phyloP scores from a whole-genome alignment of 2,329 filamentous ascomycete genomes.

The Cladophialophora bantiana region DNA sequence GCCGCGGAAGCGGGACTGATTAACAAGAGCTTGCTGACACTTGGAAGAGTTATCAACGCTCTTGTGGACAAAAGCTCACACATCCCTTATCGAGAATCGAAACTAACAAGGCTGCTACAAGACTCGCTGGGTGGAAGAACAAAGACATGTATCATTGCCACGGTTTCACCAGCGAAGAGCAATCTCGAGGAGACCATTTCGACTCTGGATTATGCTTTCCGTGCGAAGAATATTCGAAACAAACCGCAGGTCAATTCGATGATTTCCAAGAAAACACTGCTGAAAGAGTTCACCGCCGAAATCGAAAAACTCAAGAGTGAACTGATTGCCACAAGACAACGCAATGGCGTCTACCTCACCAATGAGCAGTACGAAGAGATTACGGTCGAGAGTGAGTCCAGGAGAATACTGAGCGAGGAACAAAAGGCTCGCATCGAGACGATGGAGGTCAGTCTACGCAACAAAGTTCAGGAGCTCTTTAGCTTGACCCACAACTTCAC shows the following conservation, averaged over 20 bases:
- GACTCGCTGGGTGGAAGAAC: conserved; percentile 94
- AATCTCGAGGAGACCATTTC: conserved; percentile 98
- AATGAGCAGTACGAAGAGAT: conserved; percentile 90
- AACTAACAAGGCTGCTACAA: conserved; percentile 91
- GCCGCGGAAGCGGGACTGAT: conserved; percentile 95
- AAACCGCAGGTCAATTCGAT: conserved; percentile 94
- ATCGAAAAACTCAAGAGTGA: conserved; percentile 96
- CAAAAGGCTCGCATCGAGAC: conserved; percentile 91
- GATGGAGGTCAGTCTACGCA: conserved; percentile 85
- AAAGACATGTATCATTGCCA: conserved; percentile 98
- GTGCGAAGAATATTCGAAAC: conserved; percentile 97
- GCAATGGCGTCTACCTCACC: conserved; percentile 93
- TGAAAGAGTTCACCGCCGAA: conserved; percentile 87
- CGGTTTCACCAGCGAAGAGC: conserved; percentile 89
- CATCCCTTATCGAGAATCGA: conserved; percentile 93
- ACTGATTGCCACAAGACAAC: conserved; percentile 86
- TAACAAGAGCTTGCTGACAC: conserved; percentile 94
- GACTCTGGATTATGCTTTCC: conserved; percentile 95
- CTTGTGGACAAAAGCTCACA: conserved; percentile 88
- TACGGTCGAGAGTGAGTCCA: conserved; percentile 88
- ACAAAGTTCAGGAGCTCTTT: conserved; percentile 93
- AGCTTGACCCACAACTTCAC: conserved; percentile 86
- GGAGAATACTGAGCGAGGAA: conserved; percentile 89
- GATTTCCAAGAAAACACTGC: conserved; percentile 89
- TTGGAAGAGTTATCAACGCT: conserved; percentile 96